Percentiles rank a stretch among this genome's conserved stretches.
Evolutionary conservation across 2,329 filamentous ascomycete genomes (phyloP).

Genomic region (Myrmaecium sp.): DNA sequence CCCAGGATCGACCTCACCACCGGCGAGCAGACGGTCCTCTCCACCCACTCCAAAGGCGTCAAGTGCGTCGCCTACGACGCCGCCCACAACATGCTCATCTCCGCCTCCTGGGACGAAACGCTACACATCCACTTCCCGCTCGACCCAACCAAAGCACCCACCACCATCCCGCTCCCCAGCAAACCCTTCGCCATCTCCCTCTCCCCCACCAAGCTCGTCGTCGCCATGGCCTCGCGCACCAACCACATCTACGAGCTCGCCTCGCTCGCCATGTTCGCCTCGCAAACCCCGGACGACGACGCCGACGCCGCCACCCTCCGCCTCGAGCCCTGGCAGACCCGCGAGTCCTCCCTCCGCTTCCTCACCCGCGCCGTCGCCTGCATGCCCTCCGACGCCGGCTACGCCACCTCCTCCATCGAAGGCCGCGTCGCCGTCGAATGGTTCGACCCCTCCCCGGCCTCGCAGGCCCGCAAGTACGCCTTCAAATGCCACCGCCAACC

Average conservation of each 20-base stretch:
- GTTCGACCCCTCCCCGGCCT: conserved; percentile 81
- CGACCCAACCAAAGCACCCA: conserved; percentile 34
- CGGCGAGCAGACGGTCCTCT: conserved; percentile 56
- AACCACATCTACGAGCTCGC: conserved; percentile 87
- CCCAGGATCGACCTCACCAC: conserved; percentile 52
- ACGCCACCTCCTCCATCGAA: conserved; percentile 84
- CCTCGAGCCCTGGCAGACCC: conserved; percentile 74
- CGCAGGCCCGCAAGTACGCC: conserved; percentile 85
- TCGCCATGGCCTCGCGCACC: conserved; percentile 89
- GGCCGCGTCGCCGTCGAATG: conserved; percentile 93
- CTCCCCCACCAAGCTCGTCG: conserved; percentile 73
- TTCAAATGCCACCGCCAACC: conserved; percentile 95
- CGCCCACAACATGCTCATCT: conserved; percentile 62
- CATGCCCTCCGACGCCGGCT: conserved; percentile 93
- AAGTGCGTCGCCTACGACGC: conserved; percentile 70
- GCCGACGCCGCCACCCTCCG: conserved; percentile 25
- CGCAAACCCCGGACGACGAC: conserved; percentile 26
- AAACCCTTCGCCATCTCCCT: conserved; percentile 76
- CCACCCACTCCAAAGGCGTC: conserved; percentile 63
- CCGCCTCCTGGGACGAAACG: conserved; percentile 84
- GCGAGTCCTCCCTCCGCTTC: conserved; percentile 90
- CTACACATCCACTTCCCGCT: conserved; percentile 64
- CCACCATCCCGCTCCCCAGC: conserved; percentile 54
- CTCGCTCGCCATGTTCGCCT: conserved; percentile 40
- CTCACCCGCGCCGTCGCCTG: conserved; percentile 85